phyloP scores from a whole-genome alignment of 495 filamentous ascomycete genomes.

The Tuber magnatum region DNA sequence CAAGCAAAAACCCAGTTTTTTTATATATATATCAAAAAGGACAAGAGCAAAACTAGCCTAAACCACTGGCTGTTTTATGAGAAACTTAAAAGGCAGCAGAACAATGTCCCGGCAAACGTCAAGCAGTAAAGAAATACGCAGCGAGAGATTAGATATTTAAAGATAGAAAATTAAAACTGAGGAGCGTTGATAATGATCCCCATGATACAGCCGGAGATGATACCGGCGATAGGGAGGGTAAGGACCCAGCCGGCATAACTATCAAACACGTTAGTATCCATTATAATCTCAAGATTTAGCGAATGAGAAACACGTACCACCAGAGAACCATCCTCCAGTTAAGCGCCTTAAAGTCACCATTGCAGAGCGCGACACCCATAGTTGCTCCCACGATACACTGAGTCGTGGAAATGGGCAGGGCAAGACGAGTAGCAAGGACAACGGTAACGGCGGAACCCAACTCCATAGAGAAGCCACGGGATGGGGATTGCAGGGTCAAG shows the following conservation, averaged over 20 bases:
- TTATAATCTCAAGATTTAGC: not conserved
- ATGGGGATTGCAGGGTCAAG: slow-evolving; percentile 62
- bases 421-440: slow-evolving; percentile 55
- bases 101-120: not conserved
- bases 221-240: slow-evolving; percentile 52
- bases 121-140: not conserved
- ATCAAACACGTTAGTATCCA: not conserved
- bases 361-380: slow-evolving; percentile 58
- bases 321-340: slow-evolving; percentile 56
- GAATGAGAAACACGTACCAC: slow-evolving; percentile 38
- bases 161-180: slow-evolving; percentile 26
- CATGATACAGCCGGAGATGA: slow-evolving; percentile 53
- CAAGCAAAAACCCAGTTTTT: not conserved
- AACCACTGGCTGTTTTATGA: not conserved
- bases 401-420: slow-evolving; percentile 54
- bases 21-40: not conserved
- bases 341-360: slow-evolving; percentile 51
- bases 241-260: slow-evolving; percentile 52
- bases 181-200: slow-evolving; percentile 56
- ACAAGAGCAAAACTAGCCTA: not conserved
- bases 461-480: slow-evolving; percentile 62
- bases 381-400: slow-evolving; percentile 58
- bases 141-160: not conserved
- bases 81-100: not conserved
- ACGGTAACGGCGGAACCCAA: slow-evolving; percentile 63